phyloP scores from a whole-genome alignment of 2,329 filamentous ascomycete genomes.

The Zopfia rhizophila region DNA sequence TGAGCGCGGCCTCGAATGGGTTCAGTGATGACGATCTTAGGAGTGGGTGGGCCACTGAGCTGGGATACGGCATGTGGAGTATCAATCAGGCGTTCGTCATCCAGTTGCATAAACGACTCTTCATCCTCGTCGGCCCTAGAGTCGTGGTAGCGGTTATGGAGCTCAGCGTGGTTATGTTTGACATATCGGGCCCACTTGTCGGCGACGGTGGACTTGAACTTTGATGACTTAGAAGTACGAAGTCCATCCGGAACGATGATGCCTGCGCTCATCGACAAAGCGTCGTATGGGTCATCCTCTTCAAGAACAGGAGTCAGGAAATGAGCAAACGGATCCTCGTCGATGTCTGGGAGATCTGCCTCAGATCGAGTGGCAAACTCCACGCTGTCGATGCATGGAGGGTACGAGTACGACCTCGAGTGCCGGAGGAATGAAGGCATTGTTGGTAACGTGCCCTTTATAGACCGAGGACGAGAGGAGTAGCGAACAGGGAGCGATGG shows the following conservation, averaged over 20 bases:
- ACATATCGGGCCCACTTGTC: constrained; percentile 55
- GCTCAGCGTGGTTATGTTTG: constrained; percentile 44
- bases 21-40: constrained; percentile 41
- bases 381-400: constrained; percentile 44
- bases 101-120: constrained; percentile 50
- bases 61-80: constrained; percentile 41
- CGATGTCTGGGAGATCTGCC: constrained; percentile 50
- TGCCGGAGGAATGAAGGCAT: constrained; percentile 48
- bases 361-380: constrained; percentile 29
- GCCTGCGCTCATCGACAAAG: constrained; percentile 50
- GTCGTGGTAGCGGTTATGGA: constrained; percentile 47
- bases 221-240: constrained; percentile 44
- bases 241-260: constrained; percentile 46
- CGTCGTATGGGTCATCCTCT: constrained; percentile 53
- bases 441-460: constrained; percentile 37
- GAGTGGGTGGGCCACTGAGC: constrained; percentile 30
- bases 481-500: constrained; percentile 34
- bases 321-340: constrained; percentile 56
- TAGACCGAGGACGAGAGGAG: constrained; percentile 29
- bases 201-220: constrained; percentile 52
- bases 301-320: constrained; percentile 55
- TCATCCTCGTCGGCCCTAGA: constrained; percentile 38
- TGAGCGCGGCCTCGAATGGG: constrained; percentile 50
- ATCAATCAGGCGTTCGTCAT: constrained; percentile 46
- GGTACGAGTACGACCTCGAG: constrained; percentile 47